Conservation (phyloP, 2,329 filamentous ascomycete species). For the Septoria linicola region DNA sequence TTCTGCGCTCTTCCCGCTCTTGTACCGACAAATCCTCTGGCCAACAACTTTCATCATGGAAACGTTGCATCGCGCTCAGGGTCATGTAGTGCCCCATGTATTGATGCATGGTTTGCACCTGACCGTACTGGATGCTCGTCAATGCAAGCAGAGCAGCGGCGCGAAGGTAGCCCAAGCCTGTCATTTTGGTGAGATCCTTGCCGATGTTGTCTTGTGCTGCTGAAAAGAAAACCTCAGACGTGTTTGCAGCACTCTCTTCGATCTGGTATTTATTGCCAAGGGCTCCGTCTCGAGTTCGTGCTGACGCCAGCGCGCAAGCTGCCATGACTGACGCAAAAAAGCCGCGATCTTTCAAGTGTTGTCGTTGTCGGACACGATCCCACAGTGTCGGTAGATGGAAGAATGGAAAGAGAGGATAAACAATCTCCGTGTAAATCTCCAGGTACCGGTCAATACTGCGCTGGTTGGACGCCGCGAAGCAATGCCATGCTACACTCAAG, state of each 20-base stretch:
- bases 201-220: conserved; percentile 45
- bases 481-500: conserved; percentile 41
- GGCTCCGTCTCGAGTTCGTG: conserved; percentile 52
- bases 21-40: conserved; percentile 46
- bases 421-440: conserved; percentile 53
- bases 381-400: conserved; percentile 51
- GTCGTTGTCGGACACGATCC: conserved; percentile 41
- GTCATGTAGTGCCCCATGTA: conserved; percentile 54
- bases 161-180: conserved; percentile 45
- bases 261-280: conserved; percentile 37
- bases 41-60: conserved; percentile 58
- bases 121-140: conserved; percentile 53
- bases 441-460: conserved; percentile 43
- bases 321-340: conserved; percentile 55
- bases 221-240: conserved; percentile 47
- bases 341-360: conserved; percentile 46
- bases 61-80: conserved; percentile 48
- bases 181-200: conserved; percentile 39
- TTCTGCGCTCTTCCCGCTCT: conserved; percentile 51
- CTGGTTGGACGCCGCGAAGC: conserved; percentile 44
- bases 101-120: conserved; percentile 51
- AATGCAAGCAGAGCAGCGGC: conserved; percentile 52
- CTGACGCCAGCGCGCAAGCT: conserved; percentile 51
- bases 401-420: conserved; percentile 56
- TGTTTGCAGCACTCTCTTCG: conserved; percentile 26